phyloP scores from a whole-genome alignment of 176 grass and related monocot species.

The Paspalum notatum region DNA sequence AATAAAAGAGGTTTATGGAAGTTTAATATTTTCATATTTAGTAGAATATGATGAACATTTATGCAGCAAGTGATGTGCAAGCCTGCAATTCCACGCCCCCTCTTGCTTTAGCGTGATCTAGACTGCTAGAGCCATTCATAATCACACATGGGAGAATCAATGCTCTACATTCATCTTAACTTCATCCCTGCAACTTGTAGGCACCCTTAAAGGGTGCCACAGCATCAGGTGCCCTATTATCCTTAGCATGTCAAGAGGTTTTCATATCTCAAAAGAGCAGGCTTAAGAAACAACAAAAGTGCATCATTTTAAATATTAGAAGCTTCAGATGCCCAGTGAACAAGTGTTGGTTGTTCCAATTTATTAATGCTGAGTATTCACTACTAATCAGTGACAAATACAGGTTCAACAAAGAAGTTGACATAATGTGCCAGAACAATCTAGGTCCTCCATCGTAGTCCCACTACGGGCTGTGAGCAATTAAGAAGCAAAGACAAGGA shows the following conservation, averaged over 20 bases:
- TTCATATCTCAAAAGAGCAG: slow-evolving; percentile 8
- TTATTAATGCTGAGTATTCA: slow-evolving; percentile 3
- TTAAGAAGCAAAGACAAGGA: too few relatives aligned
- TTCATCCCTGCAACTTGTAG: background rate
- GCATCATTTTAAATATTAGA: background rate
- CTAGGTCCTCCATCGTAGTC: background rate
- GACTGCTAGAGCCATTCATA: background rate
- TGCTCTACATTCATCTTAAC: background rate
- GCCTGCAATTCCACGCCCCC: background rate
- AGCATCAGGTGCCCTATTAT: background rate
- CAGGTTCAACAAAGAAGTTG: background rate
- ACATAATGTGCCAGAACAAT: background rate
- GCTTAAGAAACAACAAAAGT: slow-evolving; percentile 7
- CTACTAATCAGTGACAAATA: slow-evolving; percentile 8
- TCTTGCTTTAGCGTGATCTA: background rate
- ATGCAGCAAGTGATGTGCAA: background rate
- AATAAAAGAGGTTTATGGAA: background rate
- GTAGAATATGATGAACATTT: background rate
- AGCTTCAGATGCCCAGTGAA: slow-evolving; percentile 7
- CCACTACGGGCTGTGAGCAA: too few relatives aligned
- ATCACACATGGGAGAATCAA: background rate
- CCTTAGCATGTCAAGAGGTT: background rate
- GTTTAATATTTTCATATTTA: background rate
- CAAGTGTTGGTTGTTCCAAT: slow-evolving; percentile 5
- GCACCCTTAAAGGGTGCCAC: background rate